Base-by-base conservation (phyloP, 2,329 filamentous ascomycete genomes). In the Onygenales sp. region DNA sequence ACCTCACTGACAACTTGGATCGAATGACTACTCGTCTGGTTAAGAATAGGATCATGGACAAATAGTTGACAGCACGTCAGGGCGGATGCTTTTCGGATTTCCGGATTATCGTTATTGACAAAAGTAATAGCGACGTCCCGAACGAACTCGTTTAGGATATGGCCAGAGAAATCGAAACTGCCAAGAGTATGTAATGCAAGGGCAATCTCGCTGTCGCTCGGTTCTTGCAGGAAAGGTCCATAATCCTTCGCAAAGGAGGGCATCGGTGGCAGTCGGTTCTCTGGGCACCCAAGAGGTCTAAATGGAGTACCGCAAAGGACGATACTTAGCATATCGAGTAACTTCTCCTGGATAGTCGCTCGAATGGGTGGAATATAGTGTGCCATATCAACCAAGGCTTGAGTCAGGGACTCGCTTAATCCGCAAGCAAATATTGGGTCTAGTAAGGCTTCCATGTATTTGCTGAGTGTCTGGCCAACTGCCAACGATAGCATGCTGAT, bases 21-120 rank as follows among this genome's bases (percentile, higher is more conserved):
- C 0, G 93, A 92, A 68, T 98, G 93, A 59, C 92, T 89, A 67
- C 93, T 97, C 6, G 92, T 96, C 72, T 99, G 93, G 63, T 95
- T 93, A 63, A 98, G 90, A 59, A 98, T 97, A 0, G 93, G 93
- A 66, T 99, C 94, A 61, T 89, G 85, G 45, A 97, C 88, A 65
- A 97, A 97, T 45, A 99, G 81, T 69, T 99, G 94, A 66, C 94
- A 99, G 71, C 93, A 97, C 5, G 94, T 99, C 57, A 99, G 77
- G 13, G 93, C 91, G 2, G 93, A 92, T 13, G 93, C 93, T 70
- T 95, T 92, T 55, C 93, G 84, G 50, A 95, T 96, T 59, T 94
- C 88, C 0, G 89, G 80, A 62, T 95, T 94, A 61, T 97, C 92
- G 58, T 95, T 93, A 61, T 98, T 92, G 43, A 98, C 92, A 63